phyloP scores from a whole-genome alignment of 371 early-diverging fungal genomes.

The Synchytrium microbalum region DNA sequence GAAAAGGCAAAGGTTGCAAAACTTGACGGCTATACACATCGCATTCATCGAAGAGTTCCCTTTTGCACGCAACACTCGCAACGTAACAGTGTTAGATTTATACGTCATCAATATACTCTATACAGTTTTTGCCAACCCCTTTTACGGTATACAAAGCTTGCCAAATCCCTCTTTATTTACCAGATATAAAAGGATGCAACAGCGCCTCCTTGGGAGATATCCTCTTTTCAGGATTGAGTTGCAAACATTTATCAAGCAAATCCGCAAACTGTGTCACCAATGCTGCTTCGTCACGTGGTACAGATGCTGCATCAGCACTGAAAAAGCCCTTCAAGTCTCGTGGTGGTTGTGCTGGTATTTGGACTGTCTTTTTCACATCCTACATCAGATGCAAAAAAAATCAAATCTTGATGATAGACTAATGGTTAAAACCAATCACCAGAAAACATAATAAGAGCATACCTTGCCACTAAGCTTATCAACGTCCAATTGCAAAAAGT shows the following conservation, averaged over 20 bases:
- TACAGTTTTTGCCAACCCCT: too few relatives aligned
- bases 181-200: conserved; percentile 78
- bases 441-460: not conserved
- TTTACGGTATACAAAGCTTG: too few relatives aligned
- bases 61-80: too few relatives aligned
- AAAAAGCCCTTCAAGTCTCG: conserved; percentile 4
- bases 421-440: too few relatives aligned
- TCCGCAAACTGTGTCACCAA: conserved; percentile 54
- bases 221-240: conserved; percentile 88
- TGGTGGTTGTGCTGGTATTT: conserved; percentile 3
- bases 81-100: too few relatives aligned
- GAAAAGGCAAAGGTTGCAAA: too few relatives aligned
- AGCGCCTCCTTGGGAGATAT: conserved; percentile 84
- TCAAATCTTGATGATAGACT: conserved; percentile 4
- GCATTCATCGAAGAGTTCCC: too few relatives aligned
- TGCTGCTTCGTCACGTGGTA: conserved; percentile 20
- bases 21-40: too few relatives aligned
- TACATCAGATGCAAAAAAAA: not conserved
- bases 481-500: conserved; percentile 46
- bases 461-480: conserved; percentile 66
- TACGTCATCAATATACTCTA: too few relatives aligned
- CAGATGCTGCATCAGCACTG: not conserved
- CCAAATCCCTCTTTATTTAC: too few relatives aligned
- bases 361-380: conserved; percentile 8
- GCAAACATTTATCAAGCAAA: conserved; percentile 78